These are phyloP conservation scores for Pueraria montana DNA, from an alignment of 306 rosid species.

Conservation along the genomic window DNA sequence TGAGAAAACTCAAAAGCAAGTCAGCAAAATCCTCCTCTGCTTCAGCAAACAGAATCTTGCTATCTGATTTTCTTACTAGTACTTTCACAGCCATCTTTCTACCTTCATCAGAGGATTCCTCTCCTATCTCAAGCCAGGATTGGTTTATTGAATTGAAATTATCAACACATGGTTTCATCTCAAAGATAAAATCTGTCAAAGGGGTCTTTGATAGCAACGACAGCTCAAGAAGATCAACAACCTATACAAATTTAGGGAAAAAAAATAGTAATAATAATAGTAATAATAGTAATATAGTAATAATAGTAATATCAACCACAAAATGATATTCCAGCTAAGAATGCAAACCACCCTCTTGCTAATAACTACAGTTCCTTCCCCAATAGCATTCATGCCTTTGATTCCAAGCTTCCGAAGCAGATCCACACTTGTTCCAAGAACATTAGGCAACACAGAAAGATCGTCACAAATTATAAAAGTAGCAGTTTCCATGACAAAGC, in stretches of 20 bases:
- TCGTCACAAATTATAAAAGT: slow-evolving; percentile 10
- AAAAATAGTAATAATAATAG: background rate
- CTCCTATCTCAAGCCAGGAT: background rate
- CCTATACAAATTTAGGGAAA: background rate
- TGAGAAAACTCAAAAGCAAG: too few species aligned
- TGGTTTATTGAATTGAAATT: background rate
- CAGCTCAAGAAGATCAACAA: slow-evolving; percentile 10
- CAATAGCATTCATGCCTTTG: background rate
- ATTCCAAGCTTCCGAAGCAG: slow-evolving; percentile 14
- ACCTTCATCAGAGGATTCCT: too few species aligned
- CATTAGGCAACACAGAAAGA: slow-evolving; percentile 39
- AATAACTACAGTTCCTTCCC: slow-evolving; percentile 24
- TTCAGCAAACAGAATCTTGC: too few species aligned
- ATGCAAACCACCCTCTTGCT: slow-evolving; percentile 3
- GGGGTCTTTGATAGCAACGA: background rate
- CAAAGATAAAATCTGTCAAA: background rate
- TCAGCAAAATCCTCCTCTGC: too few species aligned
- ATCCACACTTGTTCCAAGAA: background rate
- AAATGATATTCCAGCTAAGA: too few species aligned
- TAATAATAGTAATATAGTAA: background rate
- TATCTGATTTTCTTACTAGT: too few species aligned
- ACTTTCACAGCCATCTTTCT: too few species aligned
- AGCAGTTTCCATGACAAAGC: slow-evolving; percentile 12
- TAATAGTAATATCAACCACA: background rate
- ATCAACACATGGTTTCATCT: background rate